Evolutionary conservation across 495 filamentous ascomycete species (phyloP).

Genomic region (Pyrenula aspistea): DNA sequence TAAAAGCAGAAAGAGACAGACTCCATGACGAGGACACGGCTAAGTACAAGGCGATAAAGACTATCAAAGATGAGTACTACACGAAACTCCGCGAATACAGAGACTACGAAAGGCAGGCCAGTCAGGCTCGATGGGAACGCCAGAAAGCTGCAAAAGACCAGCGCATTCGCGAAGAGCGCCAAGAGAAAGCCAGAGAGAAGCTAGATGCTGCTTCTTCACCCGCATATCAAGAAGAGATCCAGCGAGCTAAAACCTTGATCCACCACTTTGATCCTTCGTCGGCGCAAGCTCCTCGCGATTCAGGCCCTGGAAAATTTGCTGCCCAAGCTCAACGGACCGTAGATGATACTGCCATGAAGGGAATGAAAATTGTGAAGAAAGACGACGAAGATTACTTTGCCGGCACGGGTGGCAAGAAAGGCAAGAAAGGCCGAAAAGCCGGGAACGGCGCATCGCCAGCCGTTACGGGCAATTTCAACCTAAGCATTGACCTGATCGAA

Average conservation of each 20-base stretch:
- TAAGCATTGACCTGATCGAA: conserved; percentile 81
- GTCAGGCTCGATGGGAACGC: conserved; percentile 61
- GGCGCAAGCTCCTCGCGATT: conserved; percentile 34
- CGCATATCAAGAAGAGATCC: conserved; percentile 84
- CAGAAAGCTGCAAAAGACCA: conserved; percentile 69
- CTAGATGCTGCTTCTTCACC: conserved; percentile 82
- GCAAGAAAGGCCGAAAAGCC: conserved; percentile 81
- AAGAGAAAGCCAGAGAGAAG: conserved; percentile 70
- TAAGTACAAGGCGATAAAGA: conserved; percentile 67
- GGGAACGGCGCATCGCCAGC: conserved; percentile 29
- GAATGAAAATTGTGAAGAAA: conserved; percentile 66
- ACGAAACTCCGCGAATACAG: conserved; percentile 60
- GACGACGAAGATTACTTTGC: conserved; percentile 82
- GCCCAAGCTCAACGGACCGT: conserved; percentile 73
- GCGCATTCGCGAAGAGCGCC: conserved; percentile 58
- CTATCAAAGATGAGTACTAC: conserved; percentile 79
- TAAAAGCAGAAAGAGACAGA: conserved; percentile 80
- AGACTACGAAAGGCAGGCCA: conserved; percentile 70
- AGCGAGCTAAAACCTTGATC: conserved; percentile 72
- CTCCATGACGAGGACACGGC: conserved; percentile 71
- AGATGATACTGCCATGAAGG: conserved; percentile 65
- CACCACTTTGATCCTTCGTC: conserved; percentile 80
- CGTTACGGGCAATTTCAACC: conserved; percentile 60
- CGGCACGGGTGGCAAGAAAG: conserved; percentile 72
- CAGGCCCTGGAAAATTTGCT: conserved; percentile 55